Evolutionary conservation across 257 asterid species (phyloP), one percentile per base, ranked within the genome.

Genomic region (Salvia splendens): DNA sequence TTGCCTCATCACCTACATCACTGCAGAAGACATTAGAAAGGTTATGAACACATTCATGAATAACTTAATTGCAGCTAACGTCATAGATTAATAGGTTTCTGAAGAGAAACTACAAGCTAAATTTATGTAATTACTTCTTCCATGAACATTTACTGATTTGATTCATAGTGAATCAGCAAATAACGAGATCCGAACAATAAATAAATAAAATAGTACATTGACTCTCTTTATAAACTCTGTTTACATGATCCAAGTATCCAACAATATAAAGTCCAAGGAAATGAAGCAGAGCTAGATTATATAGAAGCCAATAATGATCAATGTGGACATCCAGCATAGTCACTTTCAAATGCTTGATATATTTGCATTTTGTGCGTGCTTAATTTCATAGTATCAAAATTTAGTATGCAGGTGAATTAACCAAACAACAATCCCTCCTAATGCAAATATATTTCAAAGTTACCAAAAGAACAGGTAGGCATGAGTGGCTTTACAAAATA

Each of bases 1-100:
- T 93, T 14, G 87, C 96, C 86, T 93, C 97, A 61, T 90, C 96
- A 5, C 97, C 99, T 50, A 76, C 84, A 74, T 90, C 99, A 75
- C 99, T 93, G 56, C 74, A 71, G 65, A 79, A 72, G 43, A 51
- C 28, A 75, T 61, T 53, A 63, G 64, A 45, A 78, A 65, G 28
- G 73, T 67, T 68, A 71, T 68, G 55, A 10, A 72, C 17, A 15
- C 47, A 59, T 12, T 38, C 53, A 65, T 5, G 24, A 60, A 71
- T 12, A 53, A 36, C 50, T 75, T 61, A 20, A 14, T 41, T 59
- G 70, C 30, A 60, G 57, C 28, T 45, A 15, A 62, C 0, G 56
- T 57, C 72, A 70, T 36, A 32, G 16, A 15, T 30, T 61, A 50
- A 48, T 33, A 68, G 38, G 59, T 38, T 12, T 53, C 32, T 35